phyloP scores from a whole-genome alignment of 2,329 filamentous ascomycete species.

The Beauveria medogensis region DNA sequence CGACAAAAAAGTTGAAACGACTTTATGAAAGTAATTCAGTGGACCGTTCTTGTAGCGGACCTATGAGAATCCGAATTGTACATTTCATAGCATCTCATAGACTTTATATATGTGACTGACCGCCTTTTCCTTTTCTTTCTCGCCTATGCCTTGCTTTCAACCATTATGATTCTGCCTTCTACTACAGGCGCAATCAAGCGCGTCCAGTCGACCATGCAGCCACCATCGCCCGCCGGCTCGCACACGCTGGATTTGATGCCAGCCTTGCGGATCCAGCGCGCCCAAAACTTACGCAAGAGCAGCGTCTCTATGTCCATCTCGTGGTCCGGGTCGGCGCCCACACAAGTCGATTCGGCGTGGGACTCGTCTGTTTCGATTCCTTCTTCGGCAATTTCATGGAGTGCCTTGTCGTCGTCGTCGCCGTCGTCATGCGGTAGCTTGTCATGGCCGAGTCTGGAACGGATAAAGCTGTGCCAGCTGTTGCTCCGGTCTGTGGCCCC shows the following conservation, averaged over 20 bases:
- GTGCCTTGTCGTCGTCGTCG: conserved; percentile 34
- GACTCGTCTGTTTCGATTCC: conserved; percentile 11
- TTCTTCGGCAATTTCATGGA: conserved; percentile 22
- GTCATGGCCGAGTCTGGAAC: conserved; percentile 26
- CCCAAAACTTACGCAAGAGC: conserved; percentile 60
- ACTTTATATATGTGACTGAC: not conserved
- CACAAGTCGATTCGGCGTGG: conserved; percentile 21
- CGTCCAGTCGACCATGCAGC: conserved; percentile 66
- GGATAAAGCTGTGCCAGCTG: conserved; percentile 30
- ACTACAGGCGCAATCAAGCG: conserved; percentile 68
- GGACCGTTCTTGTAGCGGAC: not conserved
- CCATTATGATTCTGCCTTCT: conserved; percentile 64
- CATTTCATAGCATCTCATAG: not conserved
- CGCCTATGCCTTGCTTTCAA: conserved; percentile 18
- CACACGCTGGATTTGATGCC: conserved; percentile 48
- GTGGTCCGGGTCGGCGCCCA: conserved; percentile 28
- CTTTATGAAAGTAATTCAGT: too few relatives aligned
- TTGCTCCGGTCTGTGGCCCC: conserved; percentile 17
- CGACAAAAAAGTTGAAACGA: not conserved
- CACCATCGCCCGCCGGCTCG: conserved; percentile 47
- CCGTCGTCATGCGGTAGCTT: conserved; percentile 27
- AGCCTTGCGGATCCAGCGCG: conserved; percentile 64
- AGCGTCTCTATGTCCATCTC: conserved; percentile 48
- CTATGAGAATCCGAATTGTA: not conserved
- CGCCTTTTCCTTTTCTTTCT: not conserved